Percentiles rank a stretch among this genome's conserved stretches.
Evolutionary conservation across 345 rosid species (phyloP).

Genomic region (Noccaea caerulescens): DNA sequence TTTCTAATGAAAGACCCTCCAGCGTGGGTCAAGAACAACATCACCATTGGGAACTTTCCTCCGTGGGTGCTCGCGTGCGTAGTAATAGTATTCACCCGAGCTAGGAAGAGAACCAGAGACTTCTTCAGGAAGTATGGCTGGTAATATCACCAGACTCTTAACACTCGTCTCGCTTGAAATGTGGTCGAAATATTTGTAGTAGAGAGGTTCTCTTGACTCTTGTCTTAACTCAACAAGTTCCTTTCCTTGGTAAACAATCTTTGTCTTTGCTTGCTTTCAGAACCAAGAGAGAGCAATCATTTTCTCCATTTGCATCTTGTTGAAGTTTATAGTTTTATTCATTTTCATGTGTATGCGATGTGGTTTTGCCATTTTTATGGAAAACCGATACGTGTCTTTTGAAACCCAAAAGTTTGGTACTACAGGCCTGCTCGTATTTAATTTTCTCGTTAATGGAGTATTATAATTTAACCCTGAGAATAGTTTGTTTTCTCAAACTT

Average conservation of each 20-base stretch:
- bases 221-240: slow-evolving; percentile 35
- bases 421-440: neutral
- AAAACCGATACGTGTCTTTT: slow-evolving; percentile 2
- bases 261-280: slow-evolving; percentile 40
- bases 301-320: slow-evolving; percentile 32
- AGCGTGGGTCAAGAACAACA: slow-evolving; percentile 59
- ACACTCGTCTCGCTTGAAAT: slow-evolving; percentile 27
- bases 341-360: slow-evolving; percentile 19
- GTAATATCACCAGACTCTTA: slow-evolving; percentile 22
- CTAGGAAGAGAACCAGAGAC: slow-evolving; percentile 86
- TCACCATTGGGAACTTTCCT: slow-evolving; percentile 61
- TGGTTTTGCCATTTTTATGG: neutral
- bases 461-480: neutral
- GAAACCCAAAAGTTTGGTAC: neutral
- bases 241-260: slow-evolving; percentile 8
- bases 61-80: slow-evolving; percentile 92
- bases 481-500: neutral
- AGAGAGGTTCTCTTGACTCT: slow-evolving; percentile 33
- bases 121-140: slow-evolving; percentile 61
- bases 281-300: slow-evolving; percentile 30
- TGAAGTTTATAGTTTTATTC: slow-evolving; percentile 7
- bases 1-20: slow-evolving; percentile 69
- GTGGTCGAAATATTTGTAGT: slow-evolving; percentile 28
- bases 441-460: neutral
- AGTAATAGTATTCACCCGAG: slow-evolving; percentile 86